Base-by-base conservation (phyloP, 345 rosid species). In the Euphorbia tirucalli region DNA sequence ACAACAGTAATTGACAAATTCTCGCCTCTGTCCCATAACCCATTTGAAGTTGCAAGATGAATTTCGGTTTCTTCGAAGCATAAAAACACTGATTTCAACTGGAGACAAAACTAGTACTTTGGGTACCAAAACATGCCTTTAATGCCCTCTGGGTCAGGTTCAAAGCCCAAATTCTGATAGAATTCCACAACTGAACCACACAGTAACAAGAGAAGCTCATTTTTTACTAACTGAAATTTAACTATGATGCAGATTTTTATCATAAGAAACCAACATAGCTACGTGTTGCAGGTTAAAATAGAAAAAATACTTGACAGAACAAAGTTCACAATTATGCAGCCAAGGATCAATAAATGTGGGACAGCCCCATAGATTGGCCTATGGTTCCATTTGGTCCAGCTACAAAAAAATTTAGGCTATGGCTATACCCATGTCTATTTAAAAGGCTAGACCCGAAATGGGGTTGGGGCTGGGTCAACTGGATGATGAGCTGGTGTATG, bases 91-190 rank as follows among this genome's bases (percentile, higher is more conserved):
- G n/a, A n/a, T n/a, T n/a, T n/a, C n/a, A 8, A 72, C 22, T 31
- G 39, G 13, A 57, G 41, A 4, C 44, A 48, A 21, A 48, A 50
- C 74, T 76, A 83, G 77, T 83, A 89, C 79, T 87, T 88, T 24
- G 95, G 98, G 83, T 86, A 81, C 98, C 97, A 94, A 81, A 94
- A 94, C 98, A 94, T 94, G 61, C 98, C 97, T 75, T 94, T 94
- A 76, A 94, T 87, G 79, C 97, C 98, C 76, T 94, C 98, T 32
- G 97, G 98, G 78, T 94, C 98, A 43, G 97, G 88, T 70, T 94
- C 90, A 71, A 94, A 94, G 22, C 98, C 98, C 74, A 94, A 80
- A 71, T 92, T 94, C 74, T 77, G 88, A 82, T 94, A 94, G 86
- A 94, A 94, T 63, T 90, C 98, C 77, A 94, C 96, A 78, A 94